Percentiles rank a stretch among this genome's conserved stretches.
Evolutionary conservation across 495 filamentous ascomycete species (phyloP).

Genomic region (Echria macrotheca): DNA sequence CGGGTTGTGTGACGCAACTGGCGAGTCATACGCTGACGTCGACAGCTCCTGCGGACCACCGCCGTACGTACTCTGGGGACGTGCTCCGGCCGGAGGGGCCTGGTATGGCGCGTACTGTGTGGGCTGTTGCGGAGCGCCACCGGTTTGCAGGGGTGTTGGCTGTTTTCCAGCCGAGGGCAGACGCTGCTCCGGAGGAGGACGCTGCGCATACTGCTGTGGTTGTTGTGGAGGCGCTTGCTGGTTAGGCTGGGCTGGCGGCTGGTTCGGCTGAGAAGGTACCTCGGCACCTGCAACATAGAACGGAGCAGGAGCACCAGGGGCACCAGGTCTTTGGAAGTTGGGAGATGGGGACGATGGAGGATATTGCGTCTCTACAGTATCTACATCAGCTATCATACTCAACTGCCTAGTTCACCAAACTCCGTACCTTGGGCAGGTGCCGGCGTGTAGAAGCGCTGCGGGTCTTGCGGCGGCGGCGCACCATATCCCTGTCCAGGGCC

Average conservation of each 20-base stretch:
- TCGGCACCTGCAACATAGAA: slow-evolving; percentile 45
- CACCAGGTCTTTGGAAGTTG: slow-evolving; percentile 40
- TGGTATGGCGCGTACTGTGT: slow-evolving; percentile 38
- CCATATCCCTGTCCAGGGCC: slow-evolving; percentile 27
- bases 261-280: slow-evolving; percentile 31
- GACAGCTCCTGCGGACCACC: slow-evolving; percentile 74
- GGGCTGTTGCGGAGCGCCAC: slow-evolving; percentile 36
- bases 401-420: slow-evolving; percentile 26
- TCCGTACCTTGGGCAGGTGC: slow-evolving; percentile 39
- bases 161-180: slow-evolving; percentile 37
- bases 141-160: slow-evolving; percentile 43
- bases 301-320: slow-evolving; percentile 31
- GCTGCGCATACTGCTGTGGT: slow-evolving; percentile 35
- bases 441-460: slow-evolving; percentile 67
- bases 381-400: slow-evolving; percentile 27
- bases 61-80: slow-evolving; percentile 68
- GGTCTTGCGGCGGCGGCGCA: slow-evolving; percentile 51
- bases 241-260: slow-evolving; percentile 24
- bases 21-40: slow-evolving; percentile 79
- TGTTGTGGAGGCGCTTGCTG: slow-evolving; percentile 32
- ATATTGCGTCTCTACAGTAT: slow-evolving; percentile 34
- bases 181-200: slow-evolving; percentile 27
- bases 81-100: slow-evolving; percentile 38
- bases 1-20: slow-evolving; percentile 54
- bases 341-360: slow-evolving; percentile 43